A percentile compares a stretch with the other conserved stretches of the same genome.
Conservation (phyloP, 192 early-diverging fungal genomes). For the Thamnidium elegans region DNA sequence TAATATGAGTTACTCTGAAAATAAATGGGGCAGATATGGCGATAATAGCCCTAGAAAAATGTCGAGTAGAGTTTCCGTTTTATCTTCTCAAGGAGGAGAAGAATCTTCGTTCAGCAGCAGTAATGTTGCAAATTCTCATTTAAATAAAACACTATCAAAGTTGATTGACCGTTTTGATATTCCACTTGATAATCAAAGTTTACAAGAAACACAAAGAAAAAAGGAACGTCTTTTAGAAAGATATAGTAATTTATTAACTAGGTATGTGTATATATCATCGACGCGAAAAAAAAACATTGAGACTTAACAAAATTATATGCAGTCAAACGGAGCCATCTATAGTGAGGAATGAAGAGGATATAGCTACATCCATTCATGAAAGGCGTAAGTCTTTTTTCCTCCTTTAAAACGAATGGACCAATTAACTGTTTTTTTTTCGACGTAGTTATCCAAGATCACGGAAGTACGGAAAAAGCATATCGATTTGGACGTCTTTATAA, state of each 20-base stretch:
- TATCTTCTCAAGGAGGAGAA: background rate
- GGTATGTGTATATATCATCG: background rate
- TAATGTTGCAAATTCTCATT: background rate
- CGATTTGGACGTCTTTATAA: slow-evolving; percentile 59
- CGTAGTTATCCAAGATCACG: slow-evolving; percentile 53
- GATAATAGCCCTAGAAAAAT: too few species aligned
- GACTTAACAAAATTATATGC: background rate
- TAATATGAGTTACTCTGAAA: too few species aligned
- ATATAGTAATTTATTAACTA: slow-evolving; percentile 1
- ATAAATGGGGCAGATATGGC: too few species aligned
- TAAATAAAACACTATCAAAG: slow-evolving; percentile 14
- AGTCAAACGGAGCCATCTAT: slow-evolving; percentile 41
- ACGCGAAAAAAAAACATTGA: background rate
- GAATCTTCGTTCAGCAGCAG: too few species aligned
- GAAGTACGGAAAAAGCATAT: slow-evolving; percentile 48
- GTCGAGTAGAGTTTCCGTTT: background rate
- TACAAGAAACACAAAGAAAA: slow-evolving; percentile 1
- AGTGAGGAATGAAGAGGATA: slow-evolving; percentile 52
- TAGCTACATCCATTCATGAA: slow-evolving; percentile 62
- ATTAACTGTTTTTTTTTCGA: slow-evolving; percentile 6
- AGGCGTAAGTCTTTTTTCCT: slow-evolving; percentile 45
- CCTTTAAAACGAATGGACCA: background rate
- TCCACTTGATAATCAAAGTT: background rate
- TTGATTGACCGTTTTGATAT: slow-evolving; percentile 13
- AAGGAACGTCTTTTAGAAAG: background rate